Conservation (phyloP, 371 early-diverging fungal species). For the Capillidium rhysosporum region DNA sequence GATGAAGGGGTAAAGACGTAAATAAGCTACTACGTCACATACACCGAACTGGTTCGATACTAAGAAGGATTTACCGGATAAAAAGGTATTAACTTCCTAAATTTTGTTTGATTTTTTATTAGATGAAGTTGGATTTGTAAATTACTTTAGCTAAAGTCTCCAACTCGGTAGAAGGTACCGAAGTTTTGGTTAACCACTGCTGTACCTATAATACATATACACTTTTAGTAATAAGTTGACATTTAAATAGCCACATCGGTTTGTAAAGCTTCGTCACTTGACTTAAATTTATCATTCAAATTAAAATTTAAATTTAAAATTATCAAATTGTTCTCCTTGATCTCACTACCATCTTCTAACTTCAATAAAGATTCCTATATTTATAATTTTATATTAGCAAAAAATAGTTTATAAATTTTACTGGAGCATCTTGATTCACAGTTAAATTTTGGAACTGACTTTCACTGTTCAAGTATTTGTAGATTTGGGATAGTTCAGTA, state of each 20-base stretch:
- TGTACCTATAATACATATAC: constrained; percentile 1
- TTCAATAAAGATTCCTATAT: background rate
- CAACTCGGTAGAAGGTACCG: background rate
- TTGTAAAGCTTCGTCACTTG: background rate
- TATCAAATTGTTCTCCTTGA: background rate
- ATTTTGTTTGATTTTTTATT: constrained; percentile 3
- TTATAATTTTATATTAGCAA: background rate
- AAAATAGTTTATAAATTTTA: background rate
- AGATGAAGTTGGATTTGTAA: background rate
- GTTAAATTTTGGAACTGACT: background rate
- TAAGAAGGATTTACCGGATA: constrained; percentile 30
- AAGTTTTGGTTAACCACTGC: constrained; percentile 5
- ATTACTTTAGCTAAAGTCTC: constrained; percentile 2
- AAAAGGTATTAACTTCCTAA: constrained; percentile 37
- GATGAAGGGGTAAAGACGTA: constrained; percentile 33
- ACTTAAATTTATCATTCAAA: background rate
- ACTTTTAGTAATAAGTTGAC: background rate
- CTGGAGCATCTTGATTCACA: background rate
- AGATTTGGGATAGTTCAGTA: background rate
- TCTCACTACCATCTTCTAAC: background rate
- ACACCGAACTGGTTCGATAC: constrained; percentile 36
- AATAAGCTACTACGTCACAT: constrained; percentile 51
- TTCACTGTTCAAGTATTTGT: background rate
- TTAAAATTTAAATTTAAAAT: background rate
- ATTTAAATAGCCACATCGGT: background rate